A percentile compares a stretch with the other conserved stretches of the same genome.
phyloP scores from a whole-genome alignment of 257 asterid genomes.

The Scutellaria minor region DNA sequence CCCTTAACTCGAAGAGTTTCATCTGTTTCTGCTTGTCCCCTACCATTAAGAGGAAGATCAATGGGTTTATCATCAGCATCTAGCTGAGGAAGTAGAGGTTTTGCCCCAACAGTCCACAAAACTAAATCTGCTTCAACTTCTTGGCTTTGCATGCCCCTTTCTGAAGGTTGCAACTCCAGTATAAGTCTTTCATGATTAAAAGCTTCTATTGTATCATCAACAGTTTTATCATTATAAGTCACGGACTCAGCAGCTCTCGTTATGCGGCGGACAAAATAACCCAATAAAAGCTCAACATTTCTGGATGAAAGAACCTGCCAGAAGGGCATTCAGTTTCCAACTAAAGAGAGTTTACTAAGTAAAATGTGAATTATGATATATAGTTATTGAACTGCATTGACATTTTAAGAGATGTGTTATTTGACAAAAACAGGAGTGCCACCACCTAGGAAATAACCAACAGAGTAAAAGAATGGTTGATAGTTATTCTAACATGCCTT shows the following conservation, averaged over 20 bases:
- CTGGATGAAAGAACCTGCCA: slow-evolving; percentile 88
- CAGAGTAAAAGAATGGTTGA: neutral
- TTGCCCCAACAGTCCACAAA: slow-evolving; percentile 93
- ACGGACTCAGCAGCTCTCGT: slow-evolving; percentile 47
- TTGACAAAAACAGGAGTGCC: neutral
- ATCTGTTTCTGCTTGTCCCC: slow-evolving; percentile 98
- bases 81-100: slow-evolving; percentile 71
- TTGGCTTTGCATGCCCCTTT: slow-evolving; percentile 59
- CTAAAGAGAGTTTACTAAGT: slow-evolving; percentile 8
- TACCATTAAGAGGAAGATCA: slow-evolving; percentile 74
- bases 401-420: slow-evolving; percentile 6
- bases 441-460: slow-evolving; percentile 1
- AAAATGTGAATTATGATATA: slow-evolving; percentile 1
- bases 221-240: slow-evolving; percentile 38
- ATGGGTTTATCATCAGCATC: slow-evolving; percentile 54
- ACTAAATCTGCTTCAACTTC: slow-evolving; percentile 75
- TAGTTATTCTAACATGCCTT: neutral
- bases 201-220: slow-evolving; percentile 40
- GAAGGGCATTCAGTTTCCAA: slow-evolving; percentile 26
- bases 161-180: slow-evolving; percentile 88
- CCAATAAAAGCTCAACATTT: slow-evolving; percentile 82
- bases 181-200: slow-evolving; percentile 44
- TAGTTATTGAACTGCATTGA: slow-evolving; percentile 15
- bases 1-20: slow-evolving; percentile 96
- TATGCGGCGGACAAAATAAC: slow-evolving; percentile 76